Evolutionary conservation across 2,329 filamentous ascomycete species (phyloP), one percentile per base, ranked within the genome.

Genomic region (Talaromyces sp.): DNA sequence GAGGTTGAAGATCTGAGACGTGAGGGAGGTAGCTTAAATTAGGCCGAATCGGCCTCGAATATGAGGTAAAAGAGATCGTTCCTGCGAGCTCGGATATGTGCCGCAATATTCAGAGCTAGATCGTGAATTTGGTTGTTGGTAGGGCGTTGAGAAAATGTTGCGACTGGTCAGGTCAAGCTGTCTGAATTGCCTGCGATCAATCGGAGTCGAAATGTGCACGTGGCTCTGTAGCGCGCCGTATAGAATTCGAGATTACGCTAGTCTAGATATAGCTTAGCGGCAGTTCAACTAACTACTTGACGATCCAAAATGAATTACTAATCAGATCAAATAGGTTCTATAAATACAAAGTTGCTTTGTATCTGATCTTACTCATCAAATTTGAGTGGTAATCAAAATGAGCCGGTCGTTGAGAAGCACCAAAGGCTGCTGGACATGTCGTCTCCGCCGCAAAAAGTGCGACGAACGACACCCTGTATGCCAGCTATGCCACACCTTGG

Each of bases 381-480:
- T 25, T 8, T n/a, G 15, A 13, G 7, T 3, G 31, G 11, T 53
- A 8, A 1, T 11, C 47, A 36, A 5, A 8, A 56, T 56, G 53
- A 36, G 53, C 19, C n/a, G 53, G 5, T 22, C n/a, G 8, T 22
- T 56, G 31, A 56, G 53, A 38, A 56, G 53, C 31, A 56, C 29
- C 29, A 56, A 38, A 56, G 88, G 87, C 65, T 89, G 87, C 80
- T 89, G 87, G 76, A 89, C 86, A 72, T 90, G 88, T 76, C 84
- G 88, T 68, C 77, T 90, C 69, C 85, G 88, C 74, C 78, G 88
- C 69, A 90, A 90, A 81, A 90, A 90, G 81, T 90, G 88, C 73
- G 88, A 90, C 70, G 88, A 90, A 75, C 84, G 83, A 69, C 88
- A 88, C 73, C 83, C 86, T 19, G 77, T 82, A 60, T 90, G 88